Conservation (phyloP, 1,284 basidiomycete species). For the Tetrapyrgos nigripes region DNA sequence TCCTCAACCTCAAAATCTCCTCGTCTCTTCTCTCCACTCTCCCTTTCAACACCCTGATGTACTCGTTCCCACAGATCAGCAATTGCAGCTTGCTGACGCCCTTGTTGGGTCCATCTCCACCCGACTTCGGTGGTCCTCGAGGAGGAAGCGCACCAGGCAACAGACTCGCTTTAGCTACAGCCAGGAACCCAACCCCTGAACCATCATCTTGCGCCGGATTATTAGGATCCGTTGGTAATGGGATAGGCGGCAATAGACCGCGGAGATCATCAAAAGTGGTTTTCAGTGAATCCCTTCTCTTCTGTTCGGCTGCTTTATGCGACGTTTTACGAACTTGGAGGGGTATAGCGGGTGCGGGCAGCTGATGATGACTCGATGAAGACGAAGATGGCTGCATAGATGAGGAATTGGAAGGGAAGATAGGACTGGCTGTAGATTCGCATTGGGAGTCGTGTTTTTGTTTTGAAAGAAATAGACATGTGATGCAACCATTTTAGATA, state of each 20-base stretch:
- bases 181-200: conserved; percentile 10
- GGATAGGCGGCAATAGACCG: conserved; percentile 86
- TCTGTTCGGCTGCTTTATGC: conserved; percentile 98
- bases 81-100: conserved; percentile 96
- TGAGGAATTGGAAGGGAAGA: background rate
- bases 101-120: conserved; percentile 89
- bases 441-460: background rate
- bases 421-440: background rate
- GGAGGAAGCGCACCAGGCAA: conserved; percentile 88
- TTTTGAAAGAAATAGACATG: background rate
- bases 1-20: conserved; percentile 76
- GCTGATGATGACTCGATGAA: conserved; percentile 17
- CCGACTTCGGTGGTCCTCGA: conserved; percentile 84
- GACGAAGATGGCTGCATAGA: background rate
- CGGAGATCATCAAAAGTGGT: conserved; percentile 96
- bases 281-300: conserved; percentile 95
- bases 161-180: conserved; percentile 45
- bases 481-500: background rate
- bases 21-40: conserved; percentile 85
- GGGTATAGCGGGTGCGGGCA: conserved; percentile 39
- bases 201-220: conserved; percentile 37
- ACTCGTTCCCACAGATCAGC: conserved; percentile 90
- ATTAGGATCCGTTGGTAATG: conserved; percentile 74
- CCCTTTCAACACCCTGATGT: conserved; percentile 77
- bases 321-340: conserved; percentile 74